Percentiles rank a stretch among this genome's conserved stretches.
Conservation (phyloP, 2,329 filamentous ascomycete genomes). For the Cladosporium sp. region DNA sequence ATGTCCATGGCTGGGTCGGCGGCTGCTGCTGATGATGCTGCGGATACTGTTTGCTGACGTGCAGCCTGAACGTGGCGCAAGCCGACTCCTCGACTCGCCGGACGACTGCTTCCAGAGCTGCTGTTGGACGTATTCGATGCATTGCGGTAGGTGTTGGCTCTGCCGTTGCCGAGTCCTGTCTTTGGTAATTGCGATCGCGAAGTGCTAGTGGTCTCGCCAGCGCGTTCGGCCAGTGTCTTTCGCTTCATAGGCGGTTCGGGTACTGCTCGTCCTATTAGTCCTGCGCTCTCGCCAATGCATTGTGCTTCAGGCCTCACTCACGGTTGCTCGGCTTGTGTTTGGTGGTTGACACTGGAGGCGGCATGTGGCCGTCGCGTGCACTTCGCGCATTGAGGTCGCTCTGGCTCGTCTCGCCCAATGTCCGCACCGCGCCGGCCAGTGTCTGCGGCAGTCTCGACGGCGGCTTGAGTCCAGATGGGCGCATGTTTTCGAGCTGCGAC, state of each 20-base stretch:
- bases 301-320: constrained; percentile 27
- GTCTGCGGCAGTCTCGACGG: constrained; percentile 28
- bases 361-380: constrained; percentile 28
- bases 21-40: constrained; percentile 10
- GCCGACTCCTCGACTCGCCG: constrained; percentile 42
- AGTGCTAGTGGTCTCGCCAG: constrained; percentile 40
- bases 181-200: constrained; percentile 24
- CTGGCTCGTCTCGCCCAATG: constrained; percentile 28
- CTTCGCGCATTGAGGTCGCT: constrained; percentile 48
- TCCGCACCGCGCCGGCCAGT: constrained; percentile 12
- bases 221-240: constrained; percentile 48
- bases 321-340: constrained; percentile 52
- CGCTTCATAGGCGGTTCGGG: constrained; percentile 48
- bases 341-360: constrained; percentile 39
- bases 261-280: constrained; percentile 30
- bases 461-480: constrained; percentile 29
- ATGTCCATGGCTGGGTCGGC: constrained; percentile 25
- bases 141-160: constrained; percentile 40
- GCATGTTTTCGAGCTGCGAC: constrained; percentile 30
- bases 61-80: constrained; percentile 18
- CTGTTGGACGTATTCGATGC: constrained; percentile 39
- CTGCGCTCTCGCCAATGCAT: constrained; percentile 11
- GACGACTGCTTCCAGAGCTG: constrained; percentile 40
- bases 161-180: constrained; percentile 26
- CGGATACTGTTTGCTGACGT: constrained; percentile 9